Conservation (phyloP, 441 rosid genomes). For the Populus tomentosa region DNA sequence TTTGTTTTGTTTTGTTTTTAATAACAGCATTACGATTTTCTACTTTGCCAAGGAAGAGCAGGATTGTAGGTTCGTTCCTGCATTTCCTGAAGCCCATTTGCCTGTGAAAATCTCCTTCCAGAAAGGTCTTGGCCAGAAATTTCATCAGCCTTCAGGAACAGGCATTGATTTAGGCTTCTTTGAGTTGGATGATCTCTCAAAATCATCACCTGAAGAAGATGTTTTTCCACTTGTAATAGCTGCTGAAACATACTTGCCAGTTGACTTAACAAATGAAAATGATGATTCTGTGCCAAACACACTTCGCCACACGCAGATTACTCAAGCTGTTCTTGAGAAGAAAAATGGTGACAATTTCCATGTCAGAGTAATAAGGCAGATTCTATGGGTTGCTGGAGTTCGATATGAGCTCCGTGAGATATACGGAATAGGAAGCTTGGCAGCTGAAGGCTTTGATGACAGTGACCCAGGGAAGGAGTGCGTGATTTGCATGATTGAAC, state of each 20-base stretch:
- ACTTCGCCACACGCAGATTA: conserved; percentile 67
- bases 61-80: conserved; percentile 65
- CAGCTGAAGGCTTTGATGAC: conserved; percentile 54
- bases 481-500: conserved; percentile 91
- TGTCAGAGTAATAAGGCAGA: conserved; percentile 70
- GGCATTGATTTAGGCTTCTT: conserved; percentile 77
- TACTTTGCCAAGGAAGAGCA: conserved; percentile 87
- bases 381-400: conserved; percentile 81
- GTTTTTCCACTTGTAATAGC: conserved; percentile 87
- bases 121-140: conserved; percentile 74
- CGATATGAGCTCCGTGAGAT: conserved; percentile 83
- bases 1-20: conserved; percentile 10
- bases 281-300: conserved; percentile 31
- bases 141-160: conserved; percentile 12
- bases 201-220: conserved; percentile 69
- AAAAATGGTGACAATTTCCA: conserved; percentile 52
- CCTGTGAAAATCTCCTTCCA: conserved; percentile 61
- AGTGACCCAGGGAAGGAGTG: conserved; percentile 80
- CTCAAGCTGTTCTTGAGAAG: conserved; percentile 80
- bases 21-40: conserved; percentile 64
- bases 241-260: conserved; percentile 54
- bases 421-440: conserved; percentile 66
- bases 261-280: conserved; percentile 25
- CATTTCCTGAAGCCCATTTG: conserved; percentile 58
- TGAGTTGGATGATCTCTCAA: conserved; percentile 72